Evolutionary conservation across 2,329 filamentous ascomycete genomes (phyloP), one percentile per base, ranked within the genome.

Genomic region (Thermothelomyces thermophilus): DNA sequence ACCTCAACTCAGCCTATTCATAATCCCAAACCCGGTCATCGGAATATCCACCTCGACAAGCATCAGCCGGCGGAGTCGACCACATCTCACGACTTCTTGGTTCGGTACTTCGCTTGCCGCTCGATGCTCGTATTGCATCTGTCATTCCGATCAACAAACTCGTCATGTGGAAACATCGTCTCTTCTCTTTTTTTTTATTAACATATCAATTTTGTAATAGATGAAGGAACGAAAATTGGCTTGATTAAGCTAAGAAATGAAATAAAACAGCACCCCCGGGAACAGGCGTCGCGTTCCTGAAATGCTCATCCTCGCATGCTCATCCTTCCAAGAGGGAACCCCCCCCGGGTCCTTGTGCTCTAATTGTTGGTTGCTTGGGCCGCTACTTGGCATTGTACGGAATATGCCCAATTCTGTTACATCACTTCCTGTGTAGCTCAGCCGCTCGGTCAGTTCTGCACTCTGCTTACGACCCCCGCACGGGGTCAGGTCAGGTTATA

Each of bases 201-300:
- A 49, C 41, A 53, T 50, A 50, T 39, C 34, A 47, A 22, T 47
- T 34, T 53, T 53, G 46, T 53, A 53, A 53, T 53, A 41, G 33
- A 33, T 17, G 37, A 48, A 31, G 37, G 30, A 17, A 48, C 20
- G 43, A 37, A 37, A 22, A 34, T 30, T 37, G 24, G 20, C 34
- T 39, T n/a, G 43, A 16, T 37, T 22, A 41, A 13, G 20, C 31
- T 35, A 40, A 41, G 35, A 37, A 33, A 28, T 19, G 43, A 26
- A 34, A 31, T 26, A 39, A 40, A 24, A 17, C 14, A n/a, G 11
- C 24, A 24, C 14, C 16, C 26, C 9, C 19, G 13, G 13, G 16
- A 31, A 22, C 37, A 46, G 26, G 28, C n/a, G 16, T 46, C 35
- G 24, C 28, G 34, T 30, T 34, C 13, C 37, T 36, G 42, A 13